Conservation (phyloP, 1,139 yeast genomes). For the Magnusiomyces magnusii region DNA sequence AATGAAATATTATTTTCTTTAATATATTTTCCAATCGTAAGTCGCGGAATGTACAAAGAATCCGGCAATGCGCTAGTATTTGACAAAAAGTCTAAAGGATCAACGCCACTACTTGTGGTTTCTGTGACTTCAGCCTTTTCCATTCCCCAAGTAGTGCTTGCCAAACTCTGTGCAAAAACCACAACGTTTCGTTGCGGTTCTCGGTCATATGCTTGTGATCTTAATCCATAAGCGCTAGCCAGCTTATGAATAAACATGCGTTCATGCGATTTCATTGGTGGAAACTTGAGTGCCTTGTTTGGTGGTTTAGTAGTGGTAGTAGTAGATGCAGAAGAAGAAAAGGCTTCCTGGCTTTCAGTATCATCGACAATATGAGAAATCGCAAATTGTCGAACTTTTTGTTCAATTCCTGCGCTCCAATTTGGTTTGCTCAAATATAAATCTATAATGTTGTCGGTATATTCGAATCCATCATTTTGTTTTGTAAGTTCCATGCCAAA, state of each 20-base stretch:
- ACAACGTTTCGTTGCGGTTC: conserved; percentile 75
- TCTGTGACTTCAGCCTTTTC: not conserved
- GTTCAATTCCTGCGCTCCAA: conserved; percentile 35
- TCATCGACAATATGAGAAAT: not conserved
- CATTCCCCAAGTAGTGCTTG: not conserved
- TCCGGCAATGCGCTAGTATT: not conserved
- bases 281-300: conserved; percentile 46
- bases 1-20: not conserved
- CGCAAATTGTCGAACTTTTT: conserved; percentile 43
- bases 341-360: conserved; percentile 11
- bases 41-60: not conserved
- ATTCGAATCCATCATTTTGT: conserved; percentile 21
- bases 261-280: conserved; percentile 64
- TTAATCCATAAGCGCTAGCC: conserved; percentile 51
- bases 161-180: conserved; percentile 33
- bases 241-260: conserved; percentile 64
- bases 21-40: conserved; percentile 5
- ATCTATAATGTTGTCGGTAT: conserved; percentile 25
- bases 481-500: conserved; percentile 23
- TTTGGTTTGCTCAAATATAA: conserved; percentile 28
- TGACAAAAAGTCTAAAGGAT: not conserved
- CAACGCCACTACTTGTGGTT: not conserved
- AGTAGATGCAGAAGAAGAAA: not conserved
- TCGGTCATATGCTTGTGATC: conserved; percentile 68
- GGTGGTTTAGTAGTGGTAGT: not conserved